A percentile compares a stretch with the other conserved stretches of the same genome.
These are phyloP conservation scores for Fusarium bulbicola DNA, from an alignment of 2,329 filamentous ascomycete genomes.

Conservation along the genomic window DNA sequence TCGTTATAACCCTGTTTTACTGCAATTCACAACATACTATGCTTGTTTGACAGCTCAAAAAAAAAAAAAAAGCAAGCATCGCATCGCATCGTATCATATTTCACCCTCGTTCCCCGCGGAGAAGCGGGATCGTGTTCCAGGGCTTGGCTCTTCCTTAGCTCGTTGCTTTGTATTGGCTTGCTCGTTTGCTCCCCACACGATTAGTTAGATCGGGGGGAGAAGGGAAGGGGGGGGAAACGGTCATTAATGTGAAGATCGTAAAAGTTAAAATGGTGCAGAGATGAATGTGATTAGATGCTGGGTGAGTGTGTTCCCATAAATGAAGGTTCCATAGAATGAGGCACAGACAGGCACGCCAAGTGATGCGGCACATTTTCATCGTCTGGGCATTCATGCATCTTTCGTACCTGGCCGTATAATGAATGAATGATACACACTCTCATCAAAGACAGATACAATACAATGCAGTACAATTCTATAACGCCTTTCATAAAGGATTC, in stretches of 20 bases:
- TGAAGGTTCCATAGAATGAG: not conserved
- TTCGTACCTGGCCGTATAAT: constrained; percentile 19
- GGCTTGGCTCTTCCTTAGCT: constrained; percentile 13
- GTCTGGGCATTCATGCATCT: not conserved
- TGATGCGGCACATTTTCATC: not conserved
- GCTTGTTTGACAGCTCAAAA: constrained; percentile 5
- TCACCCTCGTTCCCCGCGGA: constrained; percentile 2
- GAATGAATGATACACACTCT: not conserved
- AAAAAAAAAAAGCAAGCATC: not conserved
- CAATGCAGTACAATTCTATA: not conserved
- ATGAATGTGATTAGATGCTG: not conserved
- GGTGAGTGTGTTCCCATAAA: not conserved
- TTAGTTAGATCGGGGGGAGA: not conserved
- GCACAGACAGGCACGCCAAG: not conserved
- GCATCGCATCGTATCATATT: constrained; percentile 2
- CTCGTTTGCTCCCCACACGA: not conserved
- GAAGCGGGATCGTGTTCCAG: constrained; percentile 11
- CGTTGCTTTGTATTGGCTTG: not conserved
- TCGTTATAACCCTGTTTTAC: too few relatives aligned
- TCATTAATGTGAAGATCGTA: not conserved
- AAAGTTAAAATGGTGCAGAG: not conserved
- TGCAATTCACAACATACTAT: not conserved
- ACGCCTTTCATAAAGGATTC: not conserved
- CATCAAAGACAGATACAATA: not conserved
- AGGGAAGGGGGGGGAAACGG: not conserved